phyloP scores from a whole-genome alignment of 2,329 filamentous ascomycete species.

The Fusarium luffae region DNA sequence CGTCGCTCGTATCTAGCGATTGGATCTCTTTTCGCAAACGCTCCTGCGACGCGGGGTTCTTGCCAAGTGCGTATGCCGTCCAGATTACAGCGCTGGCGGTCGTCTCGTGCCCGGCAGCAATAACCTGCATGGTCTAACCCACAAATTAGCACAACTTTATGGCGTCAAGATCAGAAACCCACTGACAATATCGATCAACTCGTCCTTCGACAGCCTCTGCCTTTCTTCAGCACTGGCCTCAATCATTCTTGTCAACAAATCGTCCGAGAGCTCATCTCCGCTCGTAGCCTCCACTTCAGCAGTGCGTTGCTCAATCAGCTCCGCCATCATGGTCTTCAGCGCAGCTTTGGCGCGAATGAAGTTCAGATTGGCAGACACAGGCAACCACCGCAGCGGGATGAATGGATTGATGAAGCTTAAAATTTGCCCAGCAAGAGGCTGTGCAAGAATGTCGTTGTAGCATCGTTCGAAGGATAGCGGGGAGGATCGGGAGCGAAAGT shows the following conservation, averaged over 20 bases:
- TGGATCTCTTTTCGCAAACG: neutral
- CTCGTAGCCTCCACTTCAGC: neutral
- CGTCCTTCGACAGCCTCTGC: slow-evolving; percentile 16
- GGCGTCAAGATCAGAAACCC: rapidly evolving
- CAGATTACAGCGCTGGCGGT: slow-evolving; percentile 11
- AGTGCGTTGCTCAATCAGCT: slow-evolving; percentile 17
- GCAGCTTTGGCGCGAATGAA: slow-evolving; percentile 17
- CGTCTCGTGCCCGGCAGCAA: slow-evolving; percentile 29
- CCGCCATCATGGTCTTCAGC: slow-evolving; percentile 21
- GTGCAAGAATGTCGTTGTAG: slow-evolving; percentile 12
- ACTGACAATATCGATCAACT: slow-evolving; percentile 29
- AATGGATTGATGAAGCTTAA: slow-evolving; percentile 28
- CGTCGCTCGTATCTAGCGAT: rapidly evolving
- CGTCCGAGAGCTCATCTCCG: neutral
- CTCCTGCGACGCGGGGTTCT: neutral
- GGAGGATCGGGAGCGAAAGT: slow-evolving; percentile 7
- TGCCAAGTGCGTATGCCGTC: slow-evolving; percentile 19
- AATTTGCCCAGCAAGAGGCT: slow-evolving; percentile 13
- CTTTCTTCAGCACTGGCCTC: slow-evolving; percentile 13
- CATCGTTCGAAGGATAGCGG: slow-evolving; percentile 23
- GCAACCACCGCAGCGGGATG: slow-evolving; percentile 17
- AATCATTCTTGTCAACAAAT: slow-evolving; percentile 31
- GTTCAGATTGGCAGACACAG: slow-evolving; percentile 15
- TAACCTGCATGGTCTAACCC: slow-evolving; percentile 26
- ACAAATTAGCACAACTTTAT: rapidly evolving